Conservation (phyloP, 306 rosid genomes). For the Vachellia pachyceras region DNA sequence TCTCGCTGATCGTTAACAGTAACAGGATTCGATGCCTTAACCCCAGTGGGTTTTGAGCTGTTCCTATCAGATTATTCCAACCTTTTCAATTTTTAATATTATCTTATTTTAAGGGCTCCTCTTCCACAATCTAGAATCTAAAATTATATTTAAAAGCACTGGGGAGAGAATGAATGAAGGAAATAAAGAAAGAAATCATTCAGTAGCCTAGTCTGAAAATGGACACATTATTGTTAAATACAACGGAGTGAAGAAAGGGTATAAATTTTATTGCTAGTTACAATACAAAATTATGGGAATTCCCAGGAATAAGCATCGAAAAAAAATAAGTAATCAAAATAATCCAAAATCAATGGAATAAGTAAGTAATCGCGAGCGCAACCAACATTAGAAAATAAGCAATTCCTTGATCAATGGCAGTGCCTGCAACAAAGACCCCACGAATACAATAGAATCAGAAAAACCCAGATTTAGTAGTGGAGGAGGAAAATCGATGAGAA, state of each 20-base stretch:
- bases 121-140: neutral
- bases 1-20: neutral
- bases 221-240: neutral
- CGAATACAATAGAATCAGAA: neutral
- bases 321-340: conserved; percentile 8
- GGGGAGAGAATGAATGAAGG: neutral
- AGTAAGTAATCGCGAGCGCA: conserved; percentile 68
- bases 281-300: neutral
- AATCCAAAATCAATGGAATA: conserved; percentile 49
- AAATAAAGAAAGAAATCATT: neutral
- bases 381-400: conserved; percentile 60
- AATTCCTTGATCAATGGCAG: conserved; percentile 70
- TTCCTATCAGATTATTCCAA: neutral
- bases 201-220: too few relatives aligned
- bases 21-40: neutral
- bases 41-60: neutral
- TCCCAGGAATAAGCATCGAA: conserved; percentile 14
- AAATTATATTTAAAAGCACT: conserved; percentile 9
- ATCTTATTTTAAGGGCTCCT: too few relatives aligned
- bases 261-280: conserved; percentile 30
- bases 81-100: neutral
- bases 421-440: conserved; percentile 38
- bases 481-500: neutral
- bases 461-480: neutral
- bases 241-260: neutral